Base-by-base conservation (phyloP, 352 stramenopile species). In the Globisporangium sylvaticum region DNA sequence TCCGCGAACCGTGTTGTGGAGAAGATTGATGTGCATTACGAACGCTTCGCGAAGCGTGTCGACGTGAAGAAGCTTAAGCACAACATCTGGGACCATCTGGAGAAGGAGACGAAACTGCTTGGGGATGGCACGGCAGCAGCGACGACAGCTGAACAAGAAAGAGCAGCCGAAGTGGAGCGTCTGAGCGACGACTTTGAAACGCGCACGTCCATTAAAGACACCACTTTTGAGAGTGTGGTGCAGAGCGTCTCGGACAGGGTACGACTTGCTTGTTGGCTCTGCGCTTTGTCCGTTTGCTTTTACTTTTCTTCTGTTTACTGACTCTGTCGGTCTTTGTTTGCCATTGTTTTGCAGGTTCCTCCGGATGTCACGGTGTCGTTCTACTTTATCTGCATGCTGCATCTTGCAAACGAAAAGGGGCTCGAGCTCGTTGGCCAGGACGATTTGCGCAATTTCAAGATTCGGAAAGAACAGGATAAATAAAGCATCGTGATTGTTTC, bases 321-420 rank as follows among this genome's bases (percentile, higher is more conserved):
- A 62, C 62, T 60, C 15, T 71, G 32, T 12, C 53, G 24, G 62
- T 2, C 55, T 74, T 9, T 66, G 58, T 52, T 58, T 57, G 48
- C 60, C 0, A 56, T 24, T 54, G n/a, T 31, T n/a, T 63, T 63
- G 12, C 48, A 92, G 84, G 88, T 94, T 24, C 96, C 98, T 37
- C 78, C 88, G 50, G 97, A 98, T 66, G 97, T 98, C 8, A 98
- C 96, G 4, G 81, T 99, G 18, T 96, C 97, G 10, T 99, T 99
- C 79, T 99, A 99, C 80, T 99, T 99, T 68, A 99, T 99, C 65
- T 99, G 95, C 69, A 89, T 99, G 67, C 80, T 99, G n/a, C 97
- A 99, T 78, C 83, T 99, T 22, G 97, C 96, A 18, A 99, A 99
- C 73, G 97, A 99, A 76, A 99, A 99, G 74, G 95, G 92, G 20